Conservation (phyloP, 1,139 yeast genomes). For the Magnusiomyces tetraspermus region DNA sequence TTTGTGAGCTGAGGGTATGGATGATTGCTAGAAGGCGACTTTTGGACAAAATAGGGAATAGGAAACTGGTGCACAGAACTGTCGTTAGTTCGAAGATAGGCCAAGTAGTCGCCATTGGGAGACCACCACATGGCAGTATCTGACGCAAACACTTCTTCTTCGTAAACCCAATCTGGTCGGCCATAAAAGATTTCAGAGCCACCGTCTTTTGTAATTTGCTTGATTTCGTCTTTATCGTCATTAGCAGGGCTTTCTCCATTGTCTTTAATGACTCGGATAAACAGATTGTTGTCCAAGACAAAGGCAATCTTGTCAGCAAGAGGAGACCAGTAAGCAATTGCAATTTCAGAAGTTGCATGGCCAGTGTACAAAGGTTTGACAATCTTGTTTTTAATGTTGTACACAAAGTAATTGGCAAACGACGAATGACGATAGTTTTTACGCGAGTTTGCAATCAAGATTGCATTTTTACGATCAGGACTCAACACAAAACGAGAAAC, state of each 20-base stretch:
- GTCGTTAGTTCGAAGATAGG: constrained; percentile 64
- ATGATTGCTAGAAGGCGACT: constrained; percentile 28
- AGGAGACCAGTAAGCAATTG: constrained; percentile 71
- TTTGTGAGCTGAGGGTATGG: constrained; percentile 50
- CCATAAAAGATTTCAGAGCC: constrained; percentile 65
- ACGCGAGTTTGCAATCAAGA: constrained; percentile 44
- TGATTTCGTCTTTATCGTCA: constrained; percentile 22
- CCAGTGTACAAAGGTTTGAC: constrained; percentile 37
- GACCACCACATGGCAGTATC: constrained; percentile 85
- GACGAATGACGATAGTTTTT: constrained; percentile 72
- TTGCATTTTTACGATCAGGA: constrained; percentile 38
- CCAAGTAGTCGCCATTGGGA: constrained; percentile 53
- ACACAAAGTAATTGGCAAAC: constrained; percentile 56
- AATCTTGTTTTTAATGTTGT: constrained; percentile 35
- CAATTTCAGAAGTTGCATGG: constrained; percentile 27
- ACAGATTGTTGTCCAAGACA: constrained; percentile 57
- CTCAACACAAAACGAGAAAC: constrained; percentile 27
- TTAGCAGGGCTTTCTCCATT: constrained; percentile 29
- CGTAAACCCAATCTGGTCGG: constrained; percentile 93
- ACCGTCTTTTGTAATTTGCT: constrained; percentile 60
- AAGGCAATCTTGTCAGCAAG: constrained; percentile 55
- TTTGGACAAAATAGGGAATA: constrained; percentile 51
- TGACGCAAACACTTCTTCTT: constrained; percentile 70
- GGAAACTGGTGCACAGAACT: constrained; percentile 56
- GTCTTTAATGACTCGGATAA: constrained; percentile 30